Evolutionary conservation across 2,329 filamentous ascomycete genomes (phyloP).

Genomic region (Aspergillus sp.): DNA sequence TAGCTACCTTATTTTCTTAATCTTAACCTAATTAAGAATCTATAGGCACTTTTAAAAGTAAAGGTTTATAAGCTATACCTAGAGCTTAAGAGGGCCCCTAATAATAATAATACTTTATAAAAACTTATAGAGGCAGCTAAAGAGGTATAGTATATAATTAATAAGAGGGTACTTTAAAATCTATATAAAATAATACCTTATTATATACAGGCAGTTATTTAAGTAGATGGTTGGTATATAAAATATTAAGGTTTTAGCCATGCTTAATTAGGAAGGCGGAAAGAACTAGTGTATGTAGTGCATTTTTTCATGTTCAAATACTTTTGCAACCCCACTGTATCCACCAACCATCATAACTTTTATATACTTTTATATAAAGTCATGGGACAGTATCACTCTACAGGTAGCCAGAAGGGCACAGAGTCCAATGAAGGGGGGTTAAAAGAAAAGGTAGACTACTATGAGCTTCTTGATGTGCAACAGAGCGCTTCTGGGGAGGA

Average conservation of each 20-base stretch:
- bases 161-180: background rate
- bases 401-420: constrained; percentile 16
- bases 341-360: background rate
- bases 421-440: constrained; percentile 13
- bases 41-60: constrained; percentile 9
- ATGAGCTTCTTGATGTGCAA: constrained; percentile 74
- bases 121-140: background rate
- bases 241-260: no score
- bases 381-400: constrained; percentile 45
- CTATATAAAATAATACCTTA: background rate
- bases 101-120: background rate
- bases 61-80: constrained; percentile 11
- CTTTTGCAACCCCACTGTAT: no score
- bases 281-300: no score
- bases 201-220: background rate
- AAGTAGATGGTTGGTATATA: background rate
- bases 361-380: background rate
- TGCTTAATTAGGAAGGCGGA: no score
- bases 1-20: constrained; percentile 8
- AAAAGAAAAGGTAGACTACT: constrained; percentile 45
- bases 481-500: constrained; percentile 74
- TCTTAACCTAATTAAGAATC: constrained; percentile 13
- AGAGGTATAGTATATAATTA: background rate
- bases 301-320: no score
- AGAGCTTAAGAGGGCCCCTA: background rate